Conservation (phyloP, 140 eudicot species). For the Senecio squalidus region DNA sequence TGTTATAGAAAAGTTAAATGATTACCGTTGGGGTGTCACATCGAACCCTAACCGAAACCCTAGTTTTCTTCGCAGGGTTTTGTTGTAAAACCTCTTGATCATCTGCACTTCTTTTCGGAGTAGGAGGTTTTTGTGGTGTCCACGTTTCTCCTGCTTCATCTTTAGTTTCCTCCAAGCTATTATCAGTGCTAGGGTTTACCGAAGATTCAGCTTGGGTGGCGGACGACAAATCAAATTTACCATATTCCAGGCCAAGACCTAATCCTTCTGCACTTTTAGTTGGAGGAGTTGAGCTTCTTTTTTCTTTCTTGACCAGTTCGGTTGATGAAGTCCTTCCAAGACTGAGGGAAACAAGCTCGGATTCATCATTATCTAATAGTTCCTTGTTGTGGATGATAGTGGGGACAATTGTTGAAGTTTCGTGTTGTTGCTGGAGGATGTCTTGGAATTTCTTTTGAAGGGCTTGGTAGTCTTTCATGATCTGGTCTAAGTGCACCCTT, state of each 20-base stretch:
- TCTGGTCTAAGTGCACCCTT: slow-evolving; percentile 46
- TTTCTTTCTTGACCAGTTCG: slow-evolving; percentile 22
- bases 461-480: slow-evolving; percentile 67
- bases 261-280: slow-evolving; percentile 37
- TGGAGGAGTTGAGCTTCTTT: slow-evolving; percentile 21
- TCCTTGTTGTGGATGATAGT: slow-evolving; percentile 7
- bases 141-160: slow-evolving; percentile 48
- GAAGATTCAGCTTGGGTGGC: slow-evolving; percentile 21
- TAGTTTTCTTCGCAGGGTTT: slow-evolving; percentile 73
- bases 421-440: slow-evolving; percentile 35
- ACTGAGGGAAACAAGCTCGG: slow-evolving; percentile 72
- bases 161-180: slow-evolving; percentile 65
- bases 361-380: slow-evolving; percentile 27
- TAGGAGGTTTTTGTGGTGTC: slow-evolving; percentile 40
- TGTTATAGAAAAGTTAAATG: background rate
- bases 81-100: slow-evolving; percentile 67
- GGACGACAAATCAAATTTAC: slow-evolving; percentile 41
- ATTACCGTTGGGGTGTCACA: slow-evolving; percentile 84
- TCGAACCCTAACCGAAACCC: slow-evolving; percentile 95
- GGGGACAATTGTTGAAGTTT: slow-evolving; percentile 16
- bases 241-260: slow-evolving; percentile 52
- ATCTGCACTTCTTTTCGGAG: slow-evolving; percentile 33
- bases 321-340: slow-evolving; percentile 50
- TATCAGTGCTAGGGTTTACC: slow-evolving; percentile 39
- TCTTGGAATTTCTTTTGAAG: slow-evolving; percentile 64